These are phyloP conservation scores for Persicaria maculosa DNA, from an alignment of 148 eudicot genomes.

Conservation along the genomic window DNA sequence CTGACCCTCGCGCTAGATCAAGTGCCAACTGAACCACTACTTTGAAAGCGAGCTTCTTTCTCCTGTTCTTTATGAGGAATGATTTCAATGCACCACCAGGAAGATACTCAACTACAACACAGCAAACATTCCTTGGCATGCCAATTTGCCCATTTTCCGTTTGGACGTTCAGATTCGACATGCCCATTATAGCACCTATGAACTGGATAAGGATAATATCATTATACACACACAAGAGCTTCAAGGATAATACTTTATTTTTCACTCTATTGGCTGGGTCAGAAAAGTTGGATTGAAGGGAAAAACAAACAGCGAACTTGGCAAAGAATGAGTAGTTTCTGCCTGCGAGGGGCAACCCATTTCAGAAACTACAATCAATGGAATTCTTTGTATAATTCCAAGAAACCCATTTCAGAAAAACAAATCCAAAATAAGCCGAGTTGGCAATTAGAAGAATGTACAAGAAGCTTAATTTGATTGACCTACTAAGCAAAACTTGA, in stretches of 20 bases:
- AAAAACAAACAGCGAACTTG: neutral
- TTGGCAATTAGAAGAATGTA: neutral
- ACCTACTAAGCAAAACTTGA: too few species aligned
- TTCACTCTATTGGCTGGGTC: too few species aligned
- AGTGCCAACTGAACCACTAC: slow-evolving; percentile 75
- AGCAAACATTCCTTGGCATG: slow-evolving; percentile 71
- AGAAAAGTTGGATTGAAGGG: too few species aligned
- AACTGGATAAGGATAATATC: slow-evolving; percentile 42
- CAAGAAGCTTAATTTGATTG: neutral
- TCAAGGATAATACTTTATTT: neutral
- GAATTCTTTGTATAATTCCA: neutral
- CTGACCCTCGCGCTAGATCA: slow-evolving; percentile 84
- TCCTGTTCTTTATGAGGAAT: slow-evolving; percentile 69
- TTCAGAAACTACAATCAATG: neutral
- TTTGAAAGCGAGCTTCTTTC: slow-evolving; percentile 79
- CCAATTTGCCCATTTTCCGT: slow-evolving; percentile 72
- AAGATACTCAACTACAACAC: slow-evolving; percentile 87
- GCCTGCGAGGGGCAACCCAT: neutral
- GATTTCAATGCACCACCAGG: slow-evolving; percentile 85
- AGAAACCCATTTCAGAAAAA: neutral
- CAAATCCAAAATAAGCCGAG: neutral
- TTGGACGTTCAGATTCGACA: slow-evolving; percentile 64
- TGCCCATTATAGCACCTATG: slow-evolving; percentile 86
- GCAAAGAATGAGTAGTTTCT: neutral
- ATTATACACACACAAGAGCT: neutral